Percentiles rank a stretch among this genome's conserved stretches.
Evolutionary conservation across 257 asterid genomes (phyloP).

Genomic region (Salvia rosmarinus): DNA sequence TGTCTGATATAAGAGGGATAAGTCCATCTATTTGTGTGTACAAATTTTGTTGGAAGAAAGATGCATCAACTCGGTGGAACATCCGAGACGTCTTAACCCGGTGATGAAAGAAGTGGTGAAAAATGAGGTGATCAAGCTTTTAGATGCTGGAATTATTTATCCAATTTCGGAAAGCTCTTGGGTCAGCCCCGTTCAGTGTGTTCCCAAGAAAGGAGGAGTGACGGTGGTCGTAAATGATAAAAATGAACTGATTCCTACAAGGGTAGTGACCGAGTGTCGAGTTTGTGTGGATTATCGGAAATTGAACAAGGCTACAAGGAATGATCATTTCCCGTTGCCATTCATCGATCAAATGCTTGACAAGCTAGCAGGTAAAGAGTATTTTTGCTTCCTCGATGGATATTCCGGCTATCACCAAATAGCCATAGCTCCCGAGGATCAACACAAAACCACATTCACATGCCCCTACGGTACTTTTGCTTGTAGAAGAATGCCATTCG

Average conservation of each 20-base stretch:
- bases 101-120: background rate
- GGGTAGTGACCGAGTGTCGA: background rate
- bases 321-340: too few relatives aligned
- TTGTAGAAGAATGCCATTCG: too few relatives aligned
- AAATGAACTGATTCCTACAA: background rate
- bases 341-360: too few relatives aligned
- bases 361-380: background rate
- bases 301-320: too few relatives aligned
- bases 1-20: background rate
- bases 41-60: background rate
- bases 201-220: background rate
- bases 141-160: background rate
- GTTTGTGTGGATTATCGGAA: too few relatives aligned
- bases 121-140: background rate
- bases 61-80: background rate
- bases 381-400: background rate
- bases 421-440: background rate
- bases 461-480: background rate
- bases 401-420: background rate
- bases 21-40: background rate
- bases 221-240: background rate
- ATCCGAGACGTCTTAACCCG: background rate
- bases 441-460: background rate
- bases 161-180: background rate
- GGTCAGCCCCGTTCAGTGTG: background rate